A percentile compares a stretch with the other conserved stretches of the same genome.
Evolutionary conservation across 139 green algal genomes (phyloP).

Genomic region (Yamagishiella unicocca): DNA sequence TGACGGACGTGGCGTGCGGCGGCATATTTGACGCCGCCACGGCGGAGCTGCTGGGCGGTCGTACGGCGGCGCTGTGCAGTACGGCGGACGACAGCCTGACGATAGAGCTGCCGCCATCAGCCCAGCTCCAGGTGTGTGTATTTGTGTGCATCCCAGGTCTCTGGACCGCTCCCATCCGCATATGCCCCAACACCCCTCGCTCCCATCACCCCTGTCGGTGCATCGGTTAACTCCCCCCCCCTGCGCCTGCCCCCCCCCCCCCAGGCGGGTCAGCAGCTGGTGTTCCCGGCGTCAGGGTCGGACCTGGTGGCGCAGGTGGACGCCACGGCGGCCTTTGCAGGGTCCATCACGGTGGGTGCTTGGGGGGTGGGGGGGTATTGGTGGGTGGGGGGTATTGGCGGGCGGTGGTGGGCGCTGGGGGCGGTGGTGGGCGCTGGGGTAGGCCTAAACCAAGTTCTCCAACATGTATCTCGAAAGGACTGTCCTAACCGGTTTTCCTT

Average conservation of each 20-base stretch:
- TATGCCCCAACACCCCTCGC: background rate
- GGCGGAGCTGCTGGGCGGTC: background rate
- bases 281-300: background rate
- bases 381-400: background rate
- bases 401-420: background rate
- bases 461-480: too few relatives aligned
- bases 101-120: background rate
- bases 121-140: conserved; percentile 3
- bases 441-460: too few relatives aligned
- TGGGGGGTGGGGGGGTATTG: background rate
- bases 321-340: background rate
- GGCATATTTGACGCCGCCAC: background rate
- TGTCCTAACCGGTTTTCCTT: too few relatives aligned
- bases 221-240: background rate
- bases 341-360: conserved; percentile 2
- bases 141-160: background rate
- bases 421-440: background rate
- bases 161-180: background rate
- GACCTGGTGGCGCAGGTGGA: conserved; percentile 11
- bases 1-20: background rate
- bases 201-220: background rate
- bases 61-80: background rate
- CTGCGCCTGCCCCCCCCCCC: background rate
- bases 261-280: background rate
- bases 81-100: background rate